phyloP scores from a whole-genome alignment of 768 basidiomycete genomes.

The Rhizopogon sp. region DNA sequence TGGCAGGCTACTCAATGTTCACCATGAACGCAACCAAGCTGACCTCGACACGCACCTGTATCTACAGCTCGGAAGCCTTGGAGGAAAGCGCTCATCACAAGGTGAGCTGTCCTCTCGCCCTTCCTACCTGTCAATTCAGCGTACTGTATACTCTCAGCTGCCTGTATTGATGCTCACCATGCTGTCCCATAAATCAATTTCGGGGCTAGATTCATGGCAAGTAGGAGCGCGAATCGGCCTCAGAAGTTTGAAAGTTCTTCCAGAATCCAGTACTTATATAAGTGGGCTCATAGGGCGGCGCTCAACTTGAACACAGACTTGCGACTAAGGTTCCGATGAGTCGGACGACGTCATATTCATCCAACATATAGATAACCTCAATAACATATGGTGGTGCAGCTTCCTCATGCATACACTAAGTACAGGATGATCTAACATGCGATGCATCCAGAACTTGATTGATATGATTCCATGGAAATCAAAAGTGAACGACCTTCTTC shows the following conservation, averaged over 20 bases:
- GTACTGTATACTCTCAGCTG: not conserved
- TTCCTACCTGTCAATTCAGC: conserved; percentile 48
- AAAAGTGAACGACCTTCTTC: conserved; percentile 50
- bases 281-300: not conserved
- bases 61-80: conserved; percentile 80
- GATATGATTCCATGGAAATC: conserved; percentile 2
- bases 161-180: conserved; percentile 34
- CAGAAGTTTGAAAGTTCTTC: too few relatives aligned
- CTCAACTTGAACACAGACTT: not conserved
- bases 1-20: conserved; percentile 48
- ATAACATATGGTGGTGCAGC: too few relatives aligned
- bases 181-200: conserved; percentile 60
- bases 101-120: conserved; percentile 59
- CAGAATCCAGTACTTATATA: not conserved
- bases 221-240: not conserved
- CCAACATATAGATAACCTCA: too few relatives aligned
- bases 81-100: conserved; percentile 68
- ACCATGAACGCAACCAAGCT: conserved; percentile 4
- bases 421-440: not conserved
- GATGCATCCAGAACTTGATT: not conserved
- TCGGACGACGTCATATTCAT: too few relatives aligned
- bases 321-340: too few relatives aligned
- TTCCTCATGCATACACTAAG: not conserved
- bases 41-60: conserved; percentile 47
- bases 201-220: conserved; percentile 28